phyloP scores from a whole-genome alignment of 2,329 filamentous ascomycete genomes.

The Coniella vitis region DNA sequence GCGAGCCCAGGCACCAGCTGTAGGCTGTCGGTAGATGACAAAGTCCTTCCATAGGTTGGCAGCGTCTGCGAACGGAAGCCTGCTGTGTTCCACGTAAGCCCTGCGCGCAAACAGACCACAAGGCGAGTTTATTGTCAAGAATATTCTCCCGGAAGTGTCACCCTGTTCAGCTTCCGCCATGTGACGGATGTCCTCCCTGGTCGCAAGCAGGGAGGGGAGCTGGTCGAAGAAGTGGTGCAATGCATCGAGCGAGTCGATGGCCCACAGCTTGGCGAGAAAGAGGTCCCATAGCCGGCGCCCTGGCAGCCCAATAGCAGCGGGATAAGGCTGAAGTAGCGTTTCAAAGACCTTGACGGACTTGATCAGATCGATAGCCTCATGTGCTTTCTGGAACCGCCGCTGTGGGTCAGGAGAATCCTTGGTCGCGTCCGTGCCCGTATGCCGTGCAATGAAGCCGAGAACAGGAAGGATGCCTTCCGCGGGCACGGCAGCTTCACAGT shows the following conservation, averaged over 20 bases:
- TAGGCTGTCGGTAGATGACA: constrained; percentile 72
- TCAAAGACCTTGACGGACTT: constrained; percentile 54
- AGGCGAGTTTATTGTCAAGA: constrained; percentile 66
- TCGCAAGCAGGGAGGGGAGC: constrained; percentile 50
- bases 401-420: constrained; percentile 18
- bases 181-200: constrained; percentile 52
- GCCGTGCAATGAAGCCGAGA: constrained; percentile 33
- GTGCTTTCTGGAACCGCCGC: constrained; percentile 41
- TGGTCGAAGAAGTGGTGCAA: constrained; percentile 69
- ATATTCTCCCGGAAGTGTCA: constrained; percentile 42
- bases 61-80: constrained; percentile 73
- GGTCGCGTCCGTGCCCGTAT: constrained; percentile 35
- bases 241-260: constrained; percentile 71
- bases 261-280: constrained; percentile 76
- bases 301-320: constrained; percentile 52
- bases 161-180: constrained; percentile 47
- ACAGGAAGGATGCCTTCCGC: constrained; percentile 34
- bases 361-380: constrained; percentile 44
- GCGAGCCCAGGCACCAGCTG: constrained; percentile 56
- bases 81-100: constrained; percentile 70
- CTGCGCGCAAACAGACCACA: constrained; percentile 75
- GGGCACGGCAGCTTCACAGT: constrained; percentile 56
- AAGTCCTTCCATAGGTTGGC: constrained; percentile 77
- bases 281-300: constrained; percentile 83
- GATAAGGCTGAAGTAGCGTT: constrained; percentile 45